Evolutionary conservation across 192 early-diverging fungal species (phyloP).

Genomic region (Mortierella alpina): DNA sequence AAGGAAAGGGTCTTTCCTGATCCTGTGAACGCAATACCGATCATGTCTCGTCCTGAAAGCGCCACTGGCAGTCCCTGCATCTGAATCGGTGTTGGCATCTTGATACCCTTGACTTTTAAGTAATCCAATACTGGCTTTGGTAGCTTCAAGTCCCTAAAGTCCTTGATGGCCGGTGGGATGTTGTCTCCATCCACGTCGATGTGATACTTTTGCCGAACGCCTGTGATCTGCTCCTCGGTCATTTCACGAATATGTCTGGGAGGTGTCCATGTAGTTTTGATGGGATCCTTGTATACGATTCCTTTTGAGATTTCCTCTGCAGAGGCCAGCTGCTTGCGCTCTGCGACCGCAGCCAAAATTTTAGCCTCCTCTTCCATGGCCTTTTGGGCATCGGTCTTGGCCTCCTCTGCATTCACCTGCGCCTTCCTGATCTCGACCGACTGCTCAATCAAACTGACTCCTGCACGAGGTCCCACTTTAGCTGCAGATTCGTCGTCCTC

Average conservation of each 20-base stretch:
- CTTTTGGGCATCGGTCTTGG: constrained; percentile 84
- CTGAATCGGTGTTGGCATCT: constrained; percentile 95
- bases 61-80: constrained; percentile 96
- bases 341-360: constrained; percentile 85
- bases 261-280: constrained; percentile 88
- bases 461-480: constrained; percentile 67
- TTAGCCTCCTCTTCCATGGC: constrained; percentile 84
- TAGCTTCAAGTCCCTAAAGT: constrained; percentile 89
- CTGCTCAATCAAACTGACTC: constrained; percentile 86
- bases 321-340: constrained; percentile 83
- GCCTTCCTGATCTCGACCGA: constrained; percentile 77
- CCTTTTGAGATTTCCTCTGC: constrained; percentile 89
- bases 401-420: constrained; percentile 40
- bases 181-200: constrained; percentile 92
- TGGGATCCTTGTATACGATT: constrained; percentile 86
- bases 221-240: constrained; percentile 60
- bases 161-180: constrained; percentile 84
- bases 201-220: constrained; percentile 84
- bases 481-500: constrained; percentile 37
- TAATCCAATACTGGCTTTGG: constrained; percentile 82
- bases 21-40: constrained; percentile 98
- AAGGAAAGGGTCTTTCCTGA: constrained; percentile 97
- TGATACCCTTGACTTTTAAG: constrained; percentile 83
- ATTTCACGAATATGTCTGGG: constrained; percentile 76
- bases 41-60: constrained; percentile 95